Evolutionary conservation across 805 yeast genomes (phyloP).

Genomic region (Suhomyces sp.): DNA sequence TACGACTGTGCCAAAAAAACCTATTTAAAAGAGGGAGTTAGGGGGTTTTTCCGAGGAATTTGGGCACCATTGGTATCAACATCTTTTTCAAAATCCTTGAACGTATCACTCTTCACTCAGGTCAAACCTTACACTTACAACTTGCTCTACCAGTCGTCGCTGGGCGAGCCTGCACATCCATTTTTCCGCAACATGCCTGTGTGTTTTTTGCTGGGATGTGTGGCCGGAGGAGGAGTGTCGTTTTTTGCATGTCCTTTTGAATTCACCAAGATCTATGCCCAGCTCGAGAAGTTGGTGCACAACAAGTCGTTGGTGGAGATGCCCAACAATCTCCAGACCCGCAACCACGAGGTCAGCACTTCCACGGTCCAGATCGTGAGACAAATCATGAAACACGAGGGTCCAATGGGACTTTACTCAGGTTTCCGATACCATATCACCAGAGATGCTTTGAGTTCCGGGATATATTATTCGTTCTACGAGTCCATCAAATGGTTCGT

Average conservation of each 20-base stretch:
- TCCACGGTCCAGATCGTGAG: constrained; percentile 44
- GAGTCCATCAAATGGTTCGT: constrained; percentile 64
- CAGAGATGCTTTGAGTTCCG: constrained; percentile 72
- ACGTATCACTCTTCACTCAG: constrained; percentile 61
- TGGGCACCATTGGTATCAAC: constrained; percentile 71
- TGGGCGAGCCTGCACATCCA: constrained; percentile 34
- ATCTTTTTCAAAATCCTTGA: constrained; percentile 61
- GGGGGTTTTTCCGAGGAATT: constrained; percentile 75
- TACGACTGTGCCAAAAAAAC: constrained; percentile 59
- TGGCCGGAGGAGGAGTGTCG: constrained; percentile 66
- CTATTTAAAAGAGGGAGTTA: constrained; percentile 57
- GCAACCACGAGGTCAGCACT: constrained; percentile 6
- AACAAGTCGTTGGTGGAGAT: constrained; percentile 9
- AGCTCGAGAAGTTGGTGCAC: constrained; percentile 54
- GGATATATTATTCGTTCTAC: constrained; percentile 70
- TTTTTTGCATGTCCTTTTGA: constrained; percentile 81
- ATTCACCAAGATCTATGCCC: constrained; percentile 78
- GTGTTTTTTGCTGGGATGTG: constrained; percentile 56
- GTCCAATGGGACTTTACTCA: constrained; percentile 64
- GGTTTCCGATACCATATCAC: constrained; percentile 68
- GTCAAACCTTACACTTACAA: constrained; percentile 42
- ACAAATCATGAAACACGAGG: constrained; percentile 58
- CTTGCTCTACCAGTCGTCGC: constrained; percentile 13
- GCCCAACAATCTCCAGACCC: constrained; percentile 12
- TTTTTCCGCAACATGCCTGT: constrained; percentile 40